These are phyloP conservation scores for Thielaviopsis euricoi DNA, from an alignment of 2,329 filamentous ascomycete genomes.

Conservation along the genomic window DNA sequence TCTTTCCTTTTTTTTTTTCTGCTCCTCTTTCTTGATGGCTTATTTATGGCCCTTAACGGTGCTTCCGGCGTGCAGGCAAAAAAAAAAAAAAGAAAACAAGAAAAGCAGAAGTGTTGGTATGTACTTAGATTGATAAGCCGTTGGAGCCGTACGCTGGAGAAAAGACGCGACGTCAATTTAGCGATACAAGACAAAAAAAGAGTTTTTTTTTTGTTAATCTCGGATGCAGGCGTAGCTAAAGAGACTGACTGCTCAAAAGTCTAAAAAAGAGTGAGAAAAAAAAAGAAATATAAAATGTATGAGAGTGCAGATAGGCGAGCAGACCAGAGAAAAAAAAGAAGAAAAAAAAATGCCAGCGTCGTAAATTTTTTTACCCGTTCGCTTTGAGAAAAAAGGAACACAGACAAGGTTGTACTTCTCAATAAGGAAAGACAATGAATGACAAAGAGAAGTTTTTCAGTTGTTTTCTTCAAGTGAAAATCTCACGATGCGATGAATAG, in stretches of 20 bases:
- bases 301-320: too few relatives aligned
- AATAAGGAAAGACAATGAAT: too few relatives aligned
- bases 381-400: too few relatives aligned
- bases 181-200: background rate
- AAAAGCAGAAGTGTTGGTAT: background rate
- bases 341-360: too few relatives aligned
- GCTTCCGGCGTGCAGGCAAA: background rate
- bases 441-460: too few relatives aligned
- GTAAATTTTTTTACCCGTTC: too few relatives aligned
- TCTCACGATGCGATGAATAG: too few relatives aligned
- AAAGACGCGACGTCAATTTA: background rate
- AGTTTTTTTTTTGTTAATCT: background rate
- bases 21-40: background rate
- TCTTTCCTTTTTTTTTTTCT: background rate
- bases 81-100: background rate
- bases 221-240: background rate
- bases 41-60: background rate
- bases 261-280: background rate
- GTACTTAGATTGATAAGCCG: background rate
- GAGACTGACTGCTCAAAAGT: background rate
- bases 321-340: too few relatives aligned
- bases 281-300: background rate
- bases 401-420: too few relatives aligned
- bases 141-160: background rate
- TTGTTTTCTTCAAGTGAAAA: too few relatives aligned